Evolutionary conservation across 768 basidiomycete genomes (phyloP), one percentile per base, ranked within the genome.

Genomic region (Lactarius evosmus): DNA sequence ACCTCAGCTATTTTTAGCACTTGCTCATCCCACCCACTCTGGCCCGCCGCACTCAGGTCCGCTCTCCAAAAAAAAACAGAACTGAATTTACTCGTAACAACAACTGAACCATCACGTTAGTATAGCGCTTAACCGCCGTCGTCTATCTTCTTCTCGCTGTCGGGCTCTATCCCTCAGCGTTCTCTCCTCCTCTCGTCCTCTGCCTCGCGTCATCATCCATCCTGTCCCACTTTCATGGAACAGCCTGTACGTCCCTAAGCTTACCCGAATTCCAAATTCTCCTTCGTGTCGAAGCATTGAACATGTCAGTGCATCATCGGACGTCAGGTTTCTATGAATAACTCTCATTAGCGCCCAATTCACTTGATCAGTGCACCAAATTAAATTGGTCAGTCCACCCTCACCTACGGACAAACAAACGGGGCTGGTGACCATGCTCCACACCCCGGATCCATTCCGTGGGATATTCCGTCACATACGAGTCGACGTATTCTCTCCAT

Each of bases 401-500:
- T 66, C 44, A 66, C 59, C 58, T 32, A 14, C 57, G 62, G 29
- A 59, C 40, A 55, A 60, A 64, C 38, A 69, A 33, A 44, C 62
- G 62, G 74, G 65, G 74, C 76, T 70, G 70, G 74, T 75, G 75
- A 66, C 65, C 72, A 69, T 63, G 70, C 71, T 75, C 60, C 71
- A 64, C 68, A 70, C 75, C 76, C 2, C 83, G 82, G 49, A 82
- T 46, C 89, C 89, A 89, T 69, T 91, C 90, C 14, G 88, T 91
- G 7, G 85, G 83, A 65, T 87, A 78, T 46, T 78, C 80, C 78
- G 87, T 80, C 66, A 88, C 85, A 70, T 86, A 93, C 41, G 86
- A 85, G 69, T 85, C 84, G 63, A 88, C 76, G 69, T 93, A 92
- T 71, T 84, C 87, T 55, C 83, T 76, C 91, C 91, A 93, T 58